phyloP scores from a whole-genome alignment of 345 rosid genomes.

The Microthlaspi erraticum region DNA sequence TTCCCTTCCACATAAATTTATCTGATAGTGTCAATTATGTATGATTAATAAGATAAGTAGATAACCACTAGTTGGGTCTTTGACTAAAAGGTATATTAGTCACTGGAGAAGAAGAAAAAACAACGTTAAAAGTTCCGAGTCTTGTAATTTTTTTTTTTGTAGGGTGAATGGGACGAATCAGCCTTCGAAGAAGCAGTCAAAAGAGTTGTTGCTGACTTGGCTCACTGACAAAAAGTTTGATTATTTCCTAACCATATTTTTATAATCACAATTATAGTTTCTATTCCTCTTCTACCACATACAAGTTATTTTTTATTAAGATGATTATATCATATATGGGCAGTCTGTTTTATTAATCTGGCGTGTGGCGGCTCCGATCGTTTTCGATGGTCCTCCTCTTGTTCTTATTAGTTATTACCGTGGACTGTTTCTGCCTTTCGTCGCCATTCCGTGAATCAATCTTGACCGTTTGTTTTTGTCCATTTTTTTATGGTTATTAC shows the following conservation, averaged over 20 bases:
- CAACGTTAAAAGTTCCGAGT: neutral
- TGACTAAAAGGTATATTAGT: constrained; percentile 24
- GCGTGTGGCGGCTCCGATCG: constrained; percentile 33
- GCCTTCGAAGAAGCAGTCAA: constrained; percentile 82
- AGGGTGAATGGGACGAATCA: constrained; percentile 90
- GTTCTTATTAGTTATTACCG: constrained; percentile 10
- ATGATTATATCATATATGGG: constrained; percentile 6
- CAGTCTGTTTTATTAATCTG: constrained; percentile 10
- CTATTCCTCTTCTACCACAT: neutral
- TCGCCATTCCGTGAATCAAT: constrained; percentile 16
- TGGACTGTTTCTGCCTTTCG: constrained; percentile 29
- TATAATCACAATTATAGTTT: neutral
- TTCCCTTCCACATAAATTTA: constrained; percentile 9
- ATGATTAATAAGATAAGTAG: constrained; percentile 25
- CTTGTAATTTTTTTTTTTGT: constrained; percentile 22
- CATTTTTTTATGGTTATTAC: neutral
- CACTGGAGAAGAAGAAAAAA: neutral
- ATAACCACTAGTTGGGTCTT: constrained; percentile 30
- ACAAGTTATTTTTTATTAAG: neutral
- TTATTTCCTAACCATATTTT: constrained; percentile 33
- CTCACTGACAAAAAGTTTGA: constrained; percentile 51
- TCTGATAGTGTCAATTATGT: neutral
- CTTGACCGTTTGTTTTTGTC: neutral
- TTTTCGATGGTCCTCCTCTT: constrained; percentile 21
- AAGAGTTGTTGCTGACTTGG: constrained; percentile 71